phyloP scores from a whole-genome alignment of 2,329 filamentous ascomycete genomes.

The Fusarium papillatum region DNA sequence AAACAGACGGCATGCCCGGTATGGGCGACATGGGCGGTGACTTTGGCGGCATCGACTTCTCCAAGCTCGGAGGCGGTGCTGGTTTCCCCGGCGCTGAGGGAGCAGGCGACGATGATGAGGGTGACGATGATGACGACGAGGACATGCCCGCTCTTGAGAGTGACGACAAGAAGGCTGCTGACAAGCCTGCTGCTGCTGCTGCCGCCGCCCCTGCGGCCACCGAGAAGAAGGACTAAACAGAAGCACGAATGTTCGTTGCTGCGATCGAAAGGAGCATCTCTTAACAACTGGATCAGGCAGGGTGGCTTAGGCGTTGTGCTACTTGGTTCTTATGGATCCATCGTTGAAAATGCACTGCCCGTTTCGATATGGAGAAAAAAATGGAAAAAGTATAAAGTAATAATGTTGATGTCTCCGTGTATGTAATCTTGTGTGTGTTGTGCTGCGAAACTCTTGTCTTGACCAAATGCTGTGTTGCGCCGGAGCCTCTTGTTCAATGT shows the following conservation, averaged over 20 bases:
- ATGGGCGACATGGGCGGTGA: conserved; percentile 71
- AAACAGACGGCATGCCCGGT: conserved; percentile 66
- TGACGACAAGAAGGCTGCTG: conserved; percentile 61
- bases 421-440: background rate
- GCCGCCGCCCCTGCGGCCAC: conserved; percentile 48
- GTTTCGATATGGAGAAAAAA: conserved; percentile 42
- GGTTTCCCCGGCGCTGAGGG: conserved; percentile 69
- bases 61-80: conserved; percentile 79
- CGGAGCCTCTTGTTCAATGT: background rate
- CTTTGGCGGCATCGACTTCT: conserved; percentile 93
- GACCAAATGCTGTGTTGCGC: background rate
- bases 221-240: conserved; percentile 54
- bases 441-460: background rate
- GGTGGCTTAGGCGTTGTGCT: conserved; percentile 42
- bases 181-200: conserved; percentile 43
- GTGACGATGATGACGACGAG: conserved; percentile 76
- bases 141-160: conserved; percentile 89
- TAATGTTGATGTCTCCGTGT: conserved; percentile 7
- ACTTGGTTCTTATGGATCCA: conserved; percentile 37
- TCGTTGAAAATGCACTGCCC: conserved; percentile 33
- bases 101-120: conserved; percentile 61
- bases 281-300: conserved; percentile 37
- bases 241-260: conserved; percentile 33
- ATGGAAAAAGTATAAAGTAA: conserved; percentile 37
- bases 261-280: conserved; percentile 32